Conservation (phyloP, 2,329 filamentous ascomycete genomes). For the Sphaerulina vaccinii region DNA sequence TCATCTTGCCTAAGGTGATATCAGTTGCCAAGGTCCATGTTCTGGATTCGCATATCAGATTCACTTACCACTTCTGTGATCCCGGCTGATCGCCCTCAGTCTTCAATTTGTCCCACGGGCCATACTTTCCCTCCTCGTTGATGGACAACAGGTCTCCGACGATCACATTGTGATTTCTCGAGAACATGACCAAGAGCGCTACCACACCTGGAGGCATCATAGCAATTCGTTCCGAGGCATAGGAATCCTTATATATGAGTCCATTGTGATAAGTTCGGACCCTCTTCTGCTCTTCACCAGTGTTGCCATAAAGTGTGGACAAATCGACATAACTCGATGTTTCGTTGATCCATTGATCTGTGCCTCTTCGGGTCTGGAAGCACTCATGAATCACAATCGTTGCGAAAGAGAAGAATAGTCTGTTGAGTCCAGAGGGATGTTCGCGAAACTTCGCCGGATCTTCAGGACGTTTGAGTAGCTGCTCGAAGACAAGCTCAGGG, state of each 20-base stretch:
- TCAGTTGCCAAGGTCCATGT: background rate
- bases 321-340: slow-evolving; percentile 51
- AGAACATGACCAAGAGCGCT: slow-evolving; percentile 46
- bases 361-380: slow-evolving; percentile 44
- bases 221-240: slow-evolving; percentile 49
- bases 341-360: slow-evolving; percentile 46
- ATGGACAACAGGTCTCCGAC: slow-evolving; percentile 42
- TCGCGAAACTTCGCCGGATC: slow-evolving; percentile 43
- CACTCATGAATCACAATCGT: slow-evolving; percentile 51
- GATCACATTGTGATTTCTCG: slow-evolving; percentile 48
- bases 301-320: slow-evolving; percentile 49
- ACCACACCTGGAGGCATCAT: slow-evolving; percentile 50
- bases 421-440: slow-evolving; percentile 48
- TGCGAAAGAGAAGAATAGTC: slow-evolving; percentile 50
- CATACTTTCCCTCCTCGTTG: slow-evolving; percentile 48
- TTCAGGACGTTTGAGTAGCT: slow-evolving; percentile 44
- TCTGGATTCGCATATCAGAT: background rate
- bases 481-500: slow-evolving; percentile 49
- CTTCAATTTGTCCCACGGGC: slow-evolving; percentile 41
- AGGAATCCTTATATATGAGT: slow-evolving; percentile 44
- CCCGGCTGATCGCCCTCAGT: slow-evolving; percentile 31
- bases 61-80: slow-evolving; percentile 38
- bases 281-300: slow-evolving; percentile 42
- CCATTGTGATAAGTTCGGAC: slow-evolving; percentile 48
- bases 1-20: slow-evolving; percentile 43